Conservation (phyloP, 1,284 basidiomycete species). For the Sporisorium sorghi region DNA sequence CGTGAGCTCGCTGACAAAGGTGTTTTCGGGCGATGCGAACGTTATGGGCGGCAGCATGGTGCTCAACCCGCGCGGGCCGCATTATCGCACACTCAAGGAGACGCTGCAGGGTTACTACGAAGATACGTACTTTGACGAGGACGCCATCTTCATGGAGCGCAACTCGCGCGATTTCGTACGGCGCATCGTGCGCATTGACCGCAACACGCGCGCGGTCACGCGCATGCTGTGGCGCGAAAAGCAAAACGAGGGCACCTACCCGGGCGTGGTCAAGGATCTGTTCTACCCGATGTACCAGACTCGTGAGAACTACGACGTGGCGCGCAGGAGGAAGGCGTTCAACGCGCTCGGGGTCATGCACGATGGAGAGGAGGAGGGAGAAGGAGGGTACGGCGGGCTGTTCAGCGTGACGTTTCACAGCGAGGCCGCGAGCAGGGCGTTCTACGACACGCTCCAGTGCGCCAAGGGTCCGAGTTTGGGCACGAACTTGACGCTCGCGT, state of each 20-base stretch:
- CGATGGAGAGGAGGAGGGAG: constrained; percentile 5
- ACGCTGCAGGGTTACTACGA: constrained; percentile 79
- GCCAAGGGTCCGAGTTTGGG: constrained; percentile 93
- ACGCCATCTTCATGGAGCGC: constrained; percentile 96
- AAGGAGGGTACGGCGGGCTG: constrained; percentile 83
- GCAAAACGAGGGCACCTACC: constrained; percentile 15
- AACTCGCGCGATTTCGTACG: constrained; percentile 91
- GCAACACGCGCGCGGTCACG: constrained; percentile 84
- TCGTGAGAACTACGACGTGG: constrained; percentile 78
- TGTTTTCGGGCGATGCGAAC: constrained; percentile 94
- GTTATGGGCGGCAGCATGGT: constrained; percentile 86
- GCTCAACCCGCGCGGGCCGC: constrained; percentile 81
- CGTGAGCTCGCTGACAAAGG: constrained; percentile 92
- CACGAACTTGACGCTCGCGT: constrained; percentile 94
- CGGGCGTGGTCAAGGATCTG: constrained; percentile 79
- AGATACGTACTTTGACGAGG: constrained; percentile 89
- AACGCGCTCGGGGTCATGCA: constrained; percentile 14
- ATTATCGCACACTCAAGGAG: constrained; percentile 78
- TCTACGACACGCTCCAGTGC: constrained; percentile 86
- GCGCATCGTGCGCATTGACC: constrained; percentile 83
- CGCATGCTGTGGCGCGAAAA: constrained; percentile 76
- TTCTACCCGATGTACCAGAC: constrained; percentile 89
- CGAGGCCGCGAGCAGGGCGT: constrained; percentile 78
- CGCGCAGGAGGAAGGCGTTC: constrained; percentile 72
- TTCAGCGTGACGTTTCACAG: constrained; percentile 90